Percentiles rank a stretch among this genome's conserved stretches.
phyloP scores from a whole-genome alignment of 2,329 filamentous ascomycete species.

The Lachnellula hyalina region DNA sequence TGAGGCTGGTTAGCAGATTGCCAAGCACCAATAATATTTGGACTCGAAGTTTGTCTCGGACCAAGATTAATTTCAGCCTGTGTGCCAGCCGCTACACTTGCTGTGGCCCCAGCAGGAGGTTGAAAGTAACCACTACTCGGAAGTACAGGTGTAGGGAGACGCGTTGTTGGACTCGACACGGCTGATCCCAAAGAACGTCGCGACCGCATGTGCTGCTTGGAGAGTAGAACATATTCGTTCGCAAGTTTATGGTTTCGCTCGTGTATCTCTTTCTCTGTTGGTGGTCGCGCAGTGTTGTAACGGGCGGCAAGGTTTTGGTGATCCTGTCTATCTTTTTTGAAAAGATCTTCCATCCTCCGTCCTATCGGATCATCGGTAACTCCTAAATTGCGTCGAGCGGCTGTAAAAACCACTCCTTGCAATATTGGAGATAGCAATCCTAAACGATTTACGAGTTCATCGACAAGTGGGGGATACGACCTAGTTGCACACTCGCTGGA shows the following conservation, averaged over 20 bases:
- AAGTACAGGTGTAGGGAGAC: slow-evolving; percentile 9
- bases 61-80: neutral
- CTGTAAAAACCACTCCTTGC: slow-evolving; percentile 49
- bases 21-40: slow-evolving; percentile 8
- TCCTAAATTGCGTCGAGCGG: slow-evolving; percentile 43
- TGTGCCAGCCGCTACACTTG: neutral
- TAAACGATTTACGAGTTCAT: slow-evolving; percentile 47
- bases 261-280: slow-evolving; percentile 22
- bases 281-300: slow-evolving; percentile 22
- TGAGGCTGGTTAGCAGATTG: slow-evolving; percentile 4
- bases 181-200: slow-evolving; percentile 5
- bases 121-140: slow-evolving; percentile 8
- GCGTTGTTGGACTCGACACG: slow-evolving; percentile 2
- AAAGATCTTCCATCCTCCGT: slow-evolving; percentile 33
- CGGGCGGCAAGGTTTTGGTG: slow-evolving; percentile 27
- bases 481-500: slow-evolving; percentile 33
- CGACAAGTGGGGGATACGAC: slow-evolving; percentile 49
- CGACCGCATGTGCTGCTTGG: slow-evolving; percentile 9
- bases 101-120: neutral
- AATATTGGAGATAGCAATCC: slow-evolving; percentile 45
- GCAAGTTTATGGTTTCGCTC: slow-evolving; percentile 21
- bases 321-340: slow-evolving; percentile 33
- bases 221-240: slow-evolving; percentile 18
- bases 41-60: slow-evolving; percentile 8
- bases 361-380: slow-evolving; percentile 33